Conservation (phyloP, 352 stramenopile genomes). For the Phytophthora pini region DNA sequence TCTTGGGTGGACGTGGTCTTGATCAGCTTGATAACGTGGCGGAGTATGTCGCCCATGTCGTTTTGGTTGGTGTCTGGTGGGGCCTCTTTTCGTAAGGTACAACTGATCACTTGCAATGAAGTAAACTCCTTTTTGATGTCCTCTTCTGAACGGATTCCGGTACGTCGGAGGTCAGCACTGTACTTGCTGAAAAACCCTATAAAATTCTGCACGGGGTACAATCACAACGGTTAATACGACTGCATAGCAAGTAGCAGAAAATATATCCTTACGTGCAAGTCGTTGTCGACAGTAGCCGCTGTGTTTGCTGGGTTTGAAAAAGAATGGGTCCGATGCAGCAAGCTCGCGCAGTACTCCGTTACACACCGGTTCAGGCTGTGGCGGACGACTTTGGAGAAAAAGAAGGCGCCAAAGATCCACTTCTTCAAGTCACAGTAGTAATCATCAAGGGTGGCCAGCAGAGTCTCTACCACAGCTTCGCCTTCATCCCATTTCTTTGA, state of each 20-base stretch:
- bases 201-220: conserved; percentile 48
- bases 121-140: conserved; percentile 79
- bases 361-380: conserved; percentile 73
- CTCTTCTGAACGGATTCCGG: conserved; percentile 65
- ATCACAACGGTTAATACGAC: conserved; percentile 1
- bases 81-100: conserved; percentile 43
- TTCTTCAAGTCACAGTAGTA: conserved; percentile 75
- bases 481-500: conserved; percentile 88
- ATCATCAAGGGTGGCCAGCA: conserved; percentile 81
- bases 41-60: conserved; percentile 40
- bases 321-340: conserved; percentile 64
- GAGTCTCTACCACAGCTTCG: conserved; percentile 71
- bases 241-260: not conserved
- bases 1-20: conserved; percentile 70
- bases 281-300: conserved; percentile 57
- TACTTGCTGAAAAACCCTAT: conserved; percentile 79
- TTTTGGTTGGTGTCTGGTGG: conserved; percentile 37
- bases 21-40: conserved; percentile 72
- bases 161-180: conserved; percentile 65
- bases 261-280: conserved; percentile 53
- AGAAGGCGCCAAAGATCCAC: conserved; percentile 86
- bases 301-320: conserved; percentile 53
- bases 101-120: conserved; percentile 53
- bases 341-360: conserved; percentile 67
- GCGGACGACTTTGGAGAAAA: conserved; percentile 84